phyloP scores from a whole-genome alignment of 75 land plant genomes.

The Pinus tabuliformis region DNA sequence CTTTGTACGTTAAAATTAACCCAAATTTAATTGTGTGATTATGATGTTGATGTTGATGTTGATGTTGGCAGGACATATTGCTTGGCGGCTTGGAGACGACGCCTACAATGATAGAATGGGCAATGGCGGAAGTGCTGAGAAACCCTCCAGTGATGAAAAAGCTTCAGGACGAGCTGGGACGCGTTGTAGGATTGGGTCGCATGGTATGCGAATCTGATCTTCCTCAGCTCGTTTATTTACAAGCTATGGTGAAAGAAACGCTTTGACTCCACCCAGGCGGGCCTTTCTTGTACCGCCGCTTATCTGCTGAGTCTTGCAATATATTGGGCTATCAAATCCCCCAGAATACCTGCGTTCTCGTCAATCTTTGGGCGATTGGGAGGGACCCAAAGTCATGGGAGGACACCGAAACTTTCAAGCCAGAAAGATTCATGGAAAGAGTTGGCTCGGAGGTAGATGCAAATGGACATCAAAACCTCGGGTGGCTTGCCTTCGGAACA shows the following conservation, averaged over 20 bases:
- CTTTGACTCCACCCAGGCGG: conserved; percentile 6
- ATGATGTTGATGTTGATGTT: too few species aligned
- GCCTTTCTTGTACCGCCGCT: conserved; percentile 4
- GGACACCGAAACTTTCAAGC: conserved; percentile 3
- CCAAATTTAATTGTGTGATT: too few species aligned
- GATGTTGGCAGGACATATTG: too few species aligned
- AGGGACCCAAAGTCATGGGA: conserved; percentile 5
- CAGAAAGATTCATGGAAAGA: conserved; percentile 10
- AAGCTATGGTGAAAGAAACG: conserved; percentile 9
- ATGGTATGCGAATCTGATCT: neutral
- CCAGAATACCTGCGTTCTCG: conserved; percentile 6
- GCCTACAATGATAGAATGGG: too few species aligned
- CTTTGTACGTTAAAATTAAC: too few species aligned
- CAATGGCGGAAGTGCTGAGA: too few species aligned
- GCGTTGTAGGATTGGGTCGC: neutral
- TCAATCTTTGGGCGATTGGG: conserved; percentile 15
- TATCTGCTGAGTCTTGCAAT: neutral
- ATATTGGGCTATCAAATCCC: conserved; percentile 11
- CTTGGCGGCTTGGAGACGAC: too few species aligned
- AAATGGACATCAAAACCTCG: too few species aligned
- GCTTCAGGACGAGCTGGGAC: too few species aligned
- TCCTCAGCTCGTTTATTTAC: neutral
- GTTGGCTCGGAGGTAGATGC: too few species aligned
- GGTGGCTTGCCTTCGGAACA: too few species aligned
- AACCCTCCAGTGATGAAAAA: too few species aligned